These are phyloP conservation scores for Fragaria iinumae DNA, from an alignment of 306 rosid species.

Conservation along the genomic window DNA sequence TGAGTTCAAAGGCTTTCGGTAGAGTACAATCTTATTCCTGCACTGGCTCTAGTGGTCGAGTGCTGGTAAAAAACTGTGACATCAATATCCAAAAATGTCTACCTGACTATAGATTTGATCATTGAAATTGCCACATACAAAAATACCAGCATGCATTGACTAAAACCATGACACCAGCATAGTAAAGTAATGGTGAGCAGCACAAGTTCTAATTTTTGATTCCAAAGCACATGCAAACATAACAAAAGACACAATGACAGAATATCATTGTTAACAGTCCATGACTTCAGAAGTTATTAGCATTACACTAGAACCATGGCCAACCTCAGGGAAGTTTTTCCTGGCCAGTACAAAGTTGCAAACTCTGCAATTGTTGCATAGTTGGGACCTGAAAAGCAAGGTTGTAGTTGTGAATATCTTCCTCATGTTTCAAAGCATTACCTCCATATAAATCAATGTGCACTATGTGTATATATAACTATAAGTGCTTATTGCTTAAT, in stretches of 20 bases:
- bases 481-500: not conserved
- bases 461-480: not conserved
- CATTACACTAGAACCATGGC: not conserved
- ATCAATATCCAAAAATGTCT: not conserved
- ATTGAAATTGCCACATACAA: not conserved
- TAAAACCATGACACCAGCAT: not conserved
- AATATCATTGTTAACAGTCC: not conserved
- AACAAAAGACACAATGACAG: not conserved
- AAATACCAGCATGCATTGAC: not conserved
- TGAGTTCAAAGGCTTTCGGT: not conserved
- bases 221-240: not conserved
- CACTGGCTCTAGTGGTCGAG: not conserved
- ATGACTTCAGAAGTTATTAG: not conserved
- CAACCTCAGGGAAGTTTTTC: not conserved
- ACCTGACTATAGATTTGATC: not conserved
- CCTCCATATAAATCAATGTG: not conserved
- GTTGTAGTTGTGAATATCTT: not conserved
- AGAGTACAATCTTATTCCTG: not conserved
- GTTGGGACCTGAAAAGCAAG: not conserved
- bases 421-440: not conserved
- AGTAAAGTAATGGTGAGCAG: not conserved
- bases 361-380: constrained; percentile 1
- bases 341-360: not conserved
- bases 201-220: not conserved
- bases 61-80: not conserved